A percentile compares a stretch with the other conserved stretches of the same genome.
These are phyloP conservation scores for Trichoderma polysporum DNA, from an alignment of 2,329 filamentous ascomycete genomes.

Conservation along the genomic window DNA sequence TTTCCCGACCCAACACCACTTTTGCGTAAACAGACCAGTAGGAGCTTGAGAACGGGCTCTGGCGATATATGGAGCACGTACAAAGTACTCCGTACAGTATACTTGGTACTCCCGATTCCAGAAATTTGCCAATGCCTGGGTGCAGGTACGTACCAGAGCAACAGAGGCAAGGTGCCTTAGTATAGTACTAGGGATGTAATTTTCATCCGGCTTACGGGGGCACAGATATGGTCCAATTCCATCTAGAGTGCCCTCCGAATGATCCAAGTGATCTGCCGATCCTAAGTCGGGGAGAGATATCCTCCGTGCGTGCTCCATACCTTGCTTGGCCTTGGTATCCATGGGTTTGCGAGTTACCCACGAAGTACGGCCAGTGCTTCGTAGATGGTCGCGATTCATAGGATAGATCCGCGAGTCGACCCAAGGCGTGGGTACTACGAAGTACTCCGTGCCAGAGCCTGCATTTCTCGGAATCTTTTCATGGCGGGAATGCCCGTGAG, in stretches of 20 bases:
- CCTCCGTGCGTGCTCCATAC: slow-evolving; percentile 6
- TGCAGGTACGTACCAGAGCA: not conserved
- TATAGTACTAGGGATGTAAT: not conserved
- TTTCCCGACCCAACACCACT: not conserved
- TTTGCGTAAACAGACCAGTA: not conserved
- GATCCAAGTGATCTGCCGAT: slow-evolving; percentile 13
- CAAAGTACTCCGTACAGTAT: no score
- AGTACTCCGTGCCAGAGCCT: no score
- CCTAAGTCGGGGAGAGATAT: slow-evolving; percentile 2
- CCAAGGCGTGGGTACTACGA: not conserved
- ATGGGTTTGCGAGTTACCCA: not conserved
- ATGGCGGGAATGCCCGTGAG: not conserved
- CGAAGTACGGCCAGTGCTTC: no score
- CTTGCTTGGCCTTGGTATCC: not conserved
- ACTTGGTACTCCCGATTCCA: no score
- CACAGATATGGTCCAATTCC: not conserved
- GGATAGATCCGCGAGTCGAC: not conserved
- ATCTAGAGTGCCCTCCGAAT: not conserved
- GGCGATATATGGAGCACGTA: not conserved
- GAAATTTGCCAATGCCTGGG: not conserved
- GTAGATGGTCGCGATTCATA: not conserved
- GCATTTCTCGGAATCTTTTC: not conserved
- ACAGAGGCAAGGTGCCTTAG: no score
- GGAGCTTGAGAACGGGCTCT: not conserved
- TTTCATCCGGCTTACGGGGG: slow-evolving; percentile 10